Percentiles rank a stretch among this genome's conserved stretches.
phyloP scores from a whole-genome alignment of 2,329 filamentous ascomycete species.

The Coniella vitis region DNA sequence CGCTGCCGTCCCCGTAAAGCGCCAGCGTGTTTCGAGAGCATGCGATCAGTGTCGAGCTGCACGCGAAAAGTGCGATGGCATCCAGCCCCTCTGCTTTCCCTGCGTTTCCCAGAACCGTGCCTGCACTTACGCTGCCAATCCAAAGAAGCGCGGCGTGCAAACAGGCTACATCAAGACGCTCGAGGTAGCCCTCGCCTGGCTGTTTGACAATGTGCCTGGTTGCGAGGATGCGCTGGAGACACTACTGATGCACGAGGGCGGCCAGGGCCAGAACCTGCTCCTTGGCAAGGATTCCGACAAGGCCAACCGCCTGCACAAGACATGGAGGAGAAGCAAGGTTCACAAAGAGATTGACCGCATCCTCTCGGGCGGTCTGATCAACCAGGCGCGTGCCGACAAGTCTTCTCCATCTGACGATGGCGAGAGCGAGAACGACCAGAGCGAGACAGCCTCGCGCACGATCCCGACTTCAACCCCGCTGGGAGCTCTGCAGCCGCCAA shows the following conservation, averaged over 20 bases:
- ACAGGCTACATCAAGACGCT: slow-evolving; percentile 74
- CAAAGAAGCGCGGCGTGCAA: slow-evolving; percentile 71
- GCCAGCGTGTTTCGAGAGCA: slow-evolving; percentile 60
- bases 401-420: slow-evolving; percentile 25
- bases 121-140: slow-evolving; percentile 66
- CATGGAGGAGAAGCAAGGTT: slow-evolving; percentile 57
- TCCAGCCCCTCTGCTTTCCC: slow-evolving; percentile 58
- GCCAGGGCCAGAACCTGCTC: slow-evolving; percentile 38
- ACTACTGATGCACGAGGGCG: slow-evolving; percentile 41
- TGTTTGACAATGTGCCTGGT: slow-evolving; percentile 55
- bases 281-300: slow-evolving; percentile 44
- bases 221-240: slow-evolving; percentile 51
- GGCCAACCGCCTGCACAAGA: slow-evolving; percentile 51
- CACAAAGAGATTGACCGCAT: slow-evolving; percentile 57
- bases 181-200: slow-evolving; percentile 60
- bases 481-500: neutral
- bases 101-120: slow-evolving; percentile 56
- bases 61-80: slow-evolving; percentile 67
- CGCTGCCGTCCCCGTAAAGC: slow-evolving; percentile 36
- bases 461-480: neutral
- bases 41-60: slow-evolving; percentile 63
- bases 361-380: slow-evolving; percentile 40
- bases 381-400: slow-evolving; percentile 26
- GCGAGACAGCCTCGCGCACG: slow-evolving; percentile 1
- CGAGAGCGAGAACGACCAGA: slow-evolving; percentile 21